These are phyloP conservation scores for Mycogone perniciosa DNA, from an alignment of 2,329 filamentous ascomycete species.

Conservation along the genomic window DNA sequence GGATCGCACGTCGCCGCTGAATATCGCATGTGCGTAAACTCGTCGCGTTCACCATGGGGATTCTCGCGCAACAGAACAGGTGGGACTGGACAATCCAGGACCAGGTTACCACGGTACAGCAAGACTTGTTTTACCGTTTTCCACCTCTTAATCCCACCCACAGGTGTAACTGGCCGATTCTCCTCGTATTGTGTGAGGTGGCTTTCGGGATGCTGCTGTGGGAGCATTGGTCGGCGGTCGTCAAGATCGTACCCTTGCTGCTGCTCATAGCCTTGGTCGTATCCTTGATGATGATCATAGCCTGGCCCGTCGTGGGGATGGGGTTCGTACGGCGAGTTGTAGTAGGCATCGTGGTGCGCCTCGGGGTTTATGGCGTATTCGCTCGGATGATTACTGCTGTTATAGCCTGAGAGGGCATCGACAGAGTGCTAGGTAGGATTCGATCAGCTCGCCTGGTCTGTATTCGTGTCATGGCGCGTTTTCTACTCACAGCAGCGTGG, in stretches of 20 bases:
- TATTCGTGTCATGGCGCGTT: neutral
- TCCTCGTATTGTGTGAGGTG: conserved; percentile 35
- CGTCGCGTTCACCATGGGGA: conserved; percentile 85
- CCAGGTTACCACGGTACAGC: conserved; percentile 91
- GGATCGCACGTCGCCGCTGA: conserved; percentile 93
- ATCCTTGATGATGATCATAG: conserved; percentile 28
- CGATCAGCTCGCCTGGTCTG: neutral
- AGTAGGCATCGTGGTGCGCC: conserved; percentile 82
- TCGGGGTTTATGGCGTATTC: conserved; percentile 77
- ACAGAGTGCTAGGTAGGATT: conserved; percentile 41
- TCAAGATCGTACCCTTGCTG: conserved; percentile 59
- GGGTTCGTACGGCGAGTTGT: conserved; percentile 74
- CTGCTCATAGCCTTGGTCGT: conserved; percentile 28
- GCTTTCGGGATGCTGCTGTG: conserved; percentile 47
- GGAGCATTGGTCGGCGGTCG: conserved; percentile 70
- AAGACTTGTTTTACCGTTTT: conserved; percentile 99
- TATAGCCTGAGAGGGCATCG: conserved; percentile 43
- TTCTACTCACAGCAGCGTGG: conserved; percentile 69
- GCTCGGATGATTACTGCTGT: conserved; percentile 41
- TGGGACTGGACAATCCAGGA: conserved; percentile 92
- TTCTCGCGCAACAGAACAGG: conserved; percentile 82
- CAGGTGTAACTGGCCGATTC: conserved; percentile 29
- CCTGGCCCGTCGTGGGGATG: conserved; percentile 29
- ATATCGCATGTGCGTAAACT: conserved; percentile 88
- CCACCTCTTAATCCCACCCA: conserved; percentile 69